Evolutionary conservation across 345 rosid species (phyloP), one percentile per base, ranked within the genome.

Genomic region (Salix caprea): DNA sequence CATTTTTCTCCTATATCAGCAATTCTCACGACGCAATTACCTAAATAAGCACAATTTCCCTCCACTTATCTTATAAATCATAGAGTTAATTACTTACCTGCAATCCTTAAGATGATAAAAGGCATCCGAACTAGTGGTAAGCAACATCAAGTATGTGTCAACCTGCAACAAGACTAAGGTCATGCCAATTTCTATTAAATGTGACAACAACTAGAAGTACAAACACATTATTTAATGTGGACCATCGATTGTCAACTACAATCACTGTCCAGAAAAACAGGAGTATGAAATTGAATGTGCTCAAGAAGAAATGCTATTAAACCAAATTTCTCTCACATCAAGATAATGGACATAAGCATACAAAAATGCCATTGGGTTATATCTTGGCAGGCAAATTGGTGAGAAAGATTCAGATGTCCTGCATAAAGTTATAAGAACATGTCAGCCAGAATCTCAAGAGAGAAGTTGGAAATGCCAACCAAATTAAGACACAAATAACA

Each of bases 351-450:
- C 97, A 84, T 96, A 94, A 48, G 98, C 97, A 85, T 96, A 91
- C 76, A 96, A 82, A 87, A 96, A 96, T 30, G 98, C 95, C 89
- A 86, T 86, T 66, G 99, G 91, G 80, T 96, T 96, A 82, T 96
- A 96, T 90, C 97, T 89, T 61, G 98, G 99, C 65, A 96, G 85
- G 88, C 99, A 96, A 83, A 94, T 96, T 79, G 99, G 99, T 21
- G 97, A 96, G 81, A 96, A 96, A 68, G 94, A 92, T 80, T 96
- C 99, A 68, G 99, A 94, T 54, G 96, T 94, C 89, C 99, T 94
- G 98, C 87, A 85, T 54, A 70, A 79, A 62, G 73, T 60, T 69
- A 71, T 56, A 74, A 67, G 26, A 80, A 34, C 19, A 23, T 60
- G 60, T 76, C 79, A 77, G 52, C 19, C 28, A 70, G 13, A 23